Conservation (phyloP, 495 filamentous ascomycete genomes). For the Penicillium antarcticum region DNA sequence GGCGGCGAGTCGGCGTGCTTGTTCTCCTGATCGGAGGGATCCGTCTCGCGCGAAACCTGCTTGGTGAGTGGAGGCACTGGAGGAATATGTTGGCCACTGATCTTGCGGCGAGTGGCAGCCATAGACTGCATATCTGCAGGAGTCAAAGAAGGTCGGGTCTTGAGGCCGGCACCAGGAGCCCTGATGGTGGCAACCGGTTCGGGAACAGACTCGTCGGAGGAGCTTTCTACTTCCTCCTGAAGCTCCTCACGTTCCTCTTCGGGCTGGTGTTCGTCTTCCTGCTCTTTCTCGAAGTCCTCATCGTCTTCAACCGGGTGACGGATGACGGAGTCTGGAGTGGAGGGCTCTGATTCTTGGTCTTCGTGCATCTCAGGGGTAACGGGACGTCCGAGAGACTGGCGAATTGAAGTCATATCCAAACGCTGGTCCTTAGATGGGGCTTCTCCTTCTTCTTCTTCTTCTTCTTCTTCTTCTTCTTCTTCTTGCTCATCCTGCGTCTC, state of each 20-base stretch:
- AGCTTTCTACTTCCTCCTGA: constrained; percentile 27
- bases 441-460: neutral
- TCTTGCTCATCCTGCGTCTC: neutral
- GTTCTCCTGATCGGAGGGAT: constrained; percentile 28
- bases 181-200: constrained; percentile 89
- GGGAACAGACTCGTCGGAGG: constrained; percentile 56
- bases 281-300: constrained; percentile 18
- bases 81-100: constrained; percentile 70
- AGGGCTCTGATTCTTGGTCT: constrained; percentile 55
- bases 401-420: constrained; percentile 48
- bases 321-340: constrained; percentile 93
- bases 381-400: constrained; percentile 54
- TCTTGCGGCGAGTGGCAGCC: constrained; percentile 80
- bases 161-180: constrained; percentile 79
- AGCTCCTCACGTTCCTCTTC: constrained; percentile 25
- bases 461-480: neutral
- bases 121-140: constrained; percentile 82
- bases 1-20: constrained; percentile 8
- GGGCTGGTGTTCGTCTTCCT: constrained; percentile 20
- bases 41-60: constrained; percentile 29
- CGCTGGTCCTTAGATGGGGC: constrained; percentile 11
- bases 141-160: constrained; percentile 83
- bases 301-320: constrained; percentile 61
- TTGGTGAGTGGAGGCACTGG: constrained; percentile 50
- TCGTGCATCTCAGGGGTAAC: constrained; percentile 60